Evolutionary conservation across 2,329 filamentous ascomycete species (phyloP).

Genomic region (Coniochaeta pulveracea): DNA sequence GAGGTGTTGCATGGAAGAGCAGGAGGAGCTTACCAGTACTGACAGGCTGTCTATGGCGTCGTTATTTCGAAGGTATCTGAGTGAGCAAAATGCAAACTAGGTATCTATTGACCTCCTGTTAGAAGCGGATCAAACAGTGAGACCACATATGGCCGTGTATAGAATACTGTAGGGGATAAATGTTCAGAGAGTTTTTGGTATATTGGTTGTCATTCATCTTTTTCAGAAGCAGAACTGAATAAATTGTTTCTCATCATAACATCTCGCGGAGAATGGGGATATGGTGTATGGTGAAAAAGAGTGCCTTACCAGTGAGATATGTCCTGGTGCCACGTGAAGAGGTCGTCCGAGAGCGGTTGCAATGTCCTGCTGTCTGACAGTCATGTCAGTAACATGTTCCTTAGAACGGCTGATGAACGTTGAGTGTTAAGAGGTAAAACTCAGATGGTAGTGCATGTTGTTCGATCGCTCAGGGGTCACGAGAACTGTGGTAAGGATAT

Average conservation of each 20-base stretch:
- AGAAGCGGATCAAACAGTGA: neutral
- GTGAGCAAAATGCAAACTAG: too few relatives aligned
- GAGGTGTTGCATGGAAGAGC: too few relatives aligned
- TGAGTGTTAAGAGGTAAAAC: constrained; percentile 9
- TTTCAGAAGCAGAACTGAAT: constrained; percentile 71
- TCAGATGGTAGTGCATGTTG: constrained; percentile 74
- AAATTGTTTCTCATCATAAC: constrained; percentile 54
- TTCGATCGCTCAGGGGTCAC: constrained; percentile 51
- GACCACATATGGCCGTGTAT: neutral
- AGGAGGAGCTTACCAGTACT: too few relatives aligned
- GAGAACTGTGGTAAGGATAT: constrained; percentile 47
- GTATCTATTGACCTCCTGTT: constrained; percentile 1
- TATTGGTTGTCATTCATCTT: constrained; percentile 53
- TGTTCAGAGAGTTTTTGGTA: constrained; percentile 53
- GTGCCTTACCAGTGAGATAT: constrained; percentile 8
- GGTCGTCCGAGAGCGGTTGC: too few relatives aligned
- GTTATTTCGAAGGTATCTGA: neutral
- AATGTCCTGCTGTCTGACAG: too few relatives aligned
- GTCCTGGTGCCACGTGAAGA: neutral
- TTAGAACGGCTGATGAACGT: constrained; percentile 7
- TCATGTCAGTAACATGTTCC: constrained; percentile 3
- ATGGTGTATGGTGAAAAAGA: neutral
- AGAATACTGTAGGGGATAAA: constrained; percentile 10
- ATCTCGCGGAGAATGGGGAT: too few relatives aligned
- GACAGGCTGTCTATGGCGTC: too few relatives aligned